phyloP scores from a whole-genome alignment of 352 stramenopile genomes.

The Phytophthora sansomeana region DNA sequence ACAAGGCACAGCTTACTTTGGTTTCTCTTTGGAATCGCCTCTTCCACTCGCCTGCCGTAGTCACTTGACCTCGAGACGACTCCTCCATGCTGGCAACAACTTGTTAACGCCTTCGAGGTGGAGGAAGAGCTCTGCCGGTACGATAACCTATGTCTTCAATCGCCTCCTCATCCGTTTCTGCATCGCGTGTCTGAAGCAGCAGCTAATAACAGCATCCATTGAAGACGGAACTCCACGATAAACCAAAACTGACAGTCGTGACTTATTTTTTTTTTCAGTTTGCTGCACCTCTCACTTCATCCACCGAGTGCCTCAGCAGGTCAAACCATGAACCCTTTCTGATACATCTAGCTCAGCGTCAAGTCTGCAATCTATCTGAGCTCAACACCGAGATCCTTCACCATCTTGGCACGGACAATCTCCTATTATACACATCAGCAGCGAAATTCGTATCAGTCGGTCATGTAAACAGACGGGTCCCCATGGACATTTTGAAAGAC shows the following conservation, averaged over 20 bases:
- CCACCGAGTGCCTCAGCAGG: not conserved
- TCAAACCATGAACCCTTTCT: not conserved
- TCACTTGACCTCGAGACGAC: slow-evolving; percentile 6
- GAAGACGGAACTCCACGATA: not conserved
- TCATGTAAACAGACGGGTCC: not conserved
- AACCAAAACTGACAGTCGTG: slow-evolving; percentile 13
- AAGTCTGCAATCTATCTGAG: slow-evolving; percentile 81
- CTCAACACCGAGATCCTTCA: slow-evolving; percentile 85
- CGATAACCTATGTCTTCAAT: slow-evolving; percentile 25
- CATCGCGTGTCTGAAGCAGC: slow-evolving; percentile 11
- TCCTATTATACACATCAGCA: slow-evolving; percentile 34
- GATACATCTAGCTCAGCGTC: slow-evolving; percentile 9
- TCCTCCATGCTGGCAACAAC: slow-evolving; percentile 22
- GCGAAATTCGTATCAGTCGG: not conserved
- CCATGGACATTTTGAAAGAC: not conserved
- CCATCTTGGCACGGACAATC: slow-evolving; percentile 81
- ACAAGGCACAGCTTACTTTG: slow-evolving; percentile 48
- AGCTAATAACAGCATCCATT: not conserved
- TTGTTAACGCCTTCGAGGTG: not conserved
- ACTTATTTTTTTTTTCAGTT: slow-evolving; percentile 17
- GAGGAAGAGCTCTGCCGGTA: not conserved
- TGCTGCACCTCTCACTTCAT: not conserved
- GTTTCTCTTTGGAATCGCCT: slow-evolving; percentile 71
- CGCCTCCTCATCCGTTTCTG: slow-evolving; percentile 43
- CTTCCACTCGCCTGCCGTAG: slow-evolving; percentile 55